Evolutionary conservation across 2,329 filamentous ascomycete species (phyloP).

Genomic region (Myrmaecium sp.): DNA sequence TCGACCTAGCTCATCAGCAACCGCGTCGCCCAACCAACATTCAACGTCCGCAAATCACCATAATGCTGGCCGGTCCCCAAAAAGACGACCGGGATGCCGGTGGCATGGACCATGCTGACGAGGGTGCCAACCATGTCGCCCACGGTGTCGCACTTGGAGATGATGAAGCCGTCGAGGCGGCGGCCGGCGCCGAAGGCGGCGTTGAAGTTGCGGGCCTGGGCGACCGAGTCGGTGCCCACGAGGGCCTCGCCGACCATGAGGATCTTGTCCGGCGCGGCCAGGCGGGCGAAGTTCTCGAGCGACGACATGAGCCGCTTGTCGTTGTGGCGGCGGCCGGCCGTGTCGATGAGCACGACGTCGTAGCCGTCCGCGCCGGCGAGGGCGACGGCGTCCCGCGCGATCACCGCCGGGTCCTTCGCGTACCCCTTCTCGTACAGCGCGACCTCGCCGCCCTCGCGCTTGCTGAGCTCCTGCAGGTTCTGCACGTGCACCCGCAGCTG

Average conservation of each 20-base stretch:
- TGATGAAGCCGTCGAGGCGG: slow-evolving; percentile 87
- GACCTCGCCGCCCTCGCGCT: slow-evolving; percentile 62
- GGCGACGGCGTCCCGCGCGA: slow-evolving; percentile 91
- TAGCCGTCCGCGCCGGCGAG: slow-evolving; percentile 45
- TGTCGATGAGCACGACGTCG: slow-evolving; percentile 94
- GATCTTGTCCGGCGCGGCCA: slow-evolving; percentile 93
- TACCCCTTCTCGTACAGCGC: slow-evolving; percentile 96
- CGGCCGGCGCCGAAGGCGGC: slow-evolving; percentile 69
- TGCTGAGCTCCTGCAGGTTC: slow-evolving; percentile 76
- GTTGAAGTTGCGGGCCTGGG: slow-evolving; percentile 94
- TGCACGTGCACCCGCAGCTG: slow-evolving; percentile 90
- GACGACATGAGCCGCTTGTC: slow-evolving; percentile 92
- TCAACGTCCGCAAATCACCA: slow-evolving; percentile 45
- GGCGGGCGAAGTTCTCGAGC: slow-evolving; percentile 91
- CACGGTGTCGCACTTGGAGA: slow-evolving; percentile 96
- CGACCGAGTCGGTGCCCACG: slow-evolving; percentile 87
- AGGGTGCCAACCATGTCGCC: slow-evolving; percentile 97
- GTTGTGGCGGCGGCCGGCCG: slow-evolving; percentile 85
- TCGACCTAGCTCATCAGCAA: slow-evolving; percentile 36
- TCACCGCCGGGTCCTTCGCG: slow-evolving; percentile 89
- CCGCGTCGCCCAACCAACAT: slow-evolving; percentile 45
- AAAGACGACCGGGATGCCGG: slow-evolving; percentile 89
- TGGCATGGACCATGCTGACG: slow-evolving; percentile 94
- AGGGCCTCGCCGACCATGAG: slow-evolving; percentile 92
- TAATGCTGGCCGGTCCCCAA: slow-evolving; percentile 59